Evolutionary conservation across 179 eudicot species (phyloP), one percentile per base, ranked within the genome.

Genomic region (Dionaea muscipula): DNA sequence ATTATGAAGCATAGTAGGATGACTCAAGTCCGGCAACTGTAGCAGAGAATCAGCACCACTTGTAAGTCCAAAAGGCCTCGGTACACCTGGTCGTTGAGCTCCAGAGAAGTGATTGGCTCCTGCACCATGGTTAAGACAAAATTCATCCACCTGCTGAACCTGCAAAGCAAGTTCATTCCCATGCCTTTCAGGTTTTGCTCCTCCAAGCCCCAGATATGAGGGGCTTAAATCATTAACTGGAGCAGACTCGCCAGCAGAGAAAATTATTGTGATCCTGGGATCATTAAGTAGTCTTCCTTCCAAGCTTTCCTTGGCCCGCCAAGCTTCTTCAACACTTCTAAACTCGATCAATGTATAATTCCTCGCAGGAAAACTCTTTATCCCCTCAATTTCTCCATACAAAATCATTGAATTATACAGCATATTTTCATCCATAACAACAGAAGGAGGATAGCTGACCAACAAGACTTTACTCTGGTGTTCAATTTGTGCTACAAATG

Each of bases 1-100:
- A 78, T 57, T 58, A 63, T 64, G 74, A 36, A 50, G 66, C 47
- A 62, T 58, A 40, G 66, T 35, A 33, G 65, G 54, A 53, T 80
- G 81, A 27, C 61, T 59, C 31, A 76, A 69, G 54, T 79, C 82
- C 18, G 81, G 67, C 24, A 70, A 57, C n/a, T 72, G 72, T 51
- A 66, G 63, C 20, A 62, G 47, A 35, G 84, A 74, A 58, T 82
- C 86, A 16, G 62, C 67, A 45, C 71, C 56, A 35, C 80, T 87
- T 65, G 75, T 78, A 67, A 79, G 72, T 56, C 79, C 94, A 61
- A 76, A 66, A 56, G 90, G 85, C 67, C 87, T 53, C 6, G 61
- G 63, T 43, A 65, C 41, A 49, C 68, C 75, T 27, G 80, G 56
- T 8, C 54, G 57, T 26, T 64, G 66, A 59, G 57, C 72, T 53